Conservation (phyloP, 73 alveolate species). For the Diophrys sp. region DNA sequence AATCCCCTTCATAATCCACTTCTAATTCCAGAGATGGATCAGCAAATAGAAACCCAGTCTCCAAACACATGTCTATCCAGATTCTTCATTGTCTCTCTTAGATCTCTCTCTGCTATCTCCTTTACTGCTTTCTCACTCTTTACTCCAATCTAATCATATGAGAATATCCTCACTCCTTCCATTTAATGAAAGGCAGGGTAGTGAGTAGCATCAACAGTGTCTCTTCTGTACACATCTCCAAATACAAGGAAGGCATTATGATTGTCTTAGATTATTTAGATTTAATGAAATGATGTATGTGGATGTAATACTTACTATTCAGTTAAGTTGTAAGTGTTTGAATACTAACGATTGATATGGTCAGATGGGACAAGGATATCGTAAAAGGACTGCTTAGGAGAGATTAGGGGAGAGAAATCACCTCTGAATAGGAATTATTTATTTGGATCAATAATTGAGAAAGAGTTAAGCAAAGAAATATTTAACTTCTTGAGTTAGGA, state of each 20-base stretch:
- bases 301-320: no score
- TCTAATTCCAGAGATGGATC: slow-evolving; percentile 94
- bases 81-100: slow-evolving; percentile 69
- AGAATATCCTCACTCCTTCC: slow-evolving; percentile 80
- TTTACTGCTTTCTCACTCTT: slow-evolving; percentile 45
- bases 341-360: no score
- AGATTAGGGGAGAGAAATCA: no score
- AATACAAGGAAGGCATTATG: slow-evolving; percentile 73
- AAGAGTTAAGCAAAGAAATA: no score
- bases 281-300: slow-evolving; percentile 82
- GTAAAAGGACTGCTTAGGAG: no score
- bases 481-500: no score
- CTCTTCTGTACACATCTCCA: slow-evolving; percentile 92
- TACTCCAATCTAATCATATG: slow-evolving; percentile 54
- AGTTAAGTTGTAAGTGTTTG: no score
- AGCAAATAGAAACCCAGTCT: slow-evolving; percentile 89
- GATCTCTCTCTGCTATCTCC: slow-evolving; percentile 63
- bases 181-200: slow-evolving; percentile 92
- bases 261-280: slow-evolving; percentile 64
- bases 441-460: no score
- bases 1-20: slow-evolving; percentile 79
- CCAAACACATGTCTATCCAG: slow-evolving; percentile 75
- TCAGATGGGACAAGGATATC: no score
- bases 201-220: slow-evolving; percentile 86
- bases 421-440: no score